These are phyloP conservation scores for Fusarium compactum DNA, from an alignment of 2,329 filamentous ascomycete genomes.

Conservation along the genomic window DNA sequence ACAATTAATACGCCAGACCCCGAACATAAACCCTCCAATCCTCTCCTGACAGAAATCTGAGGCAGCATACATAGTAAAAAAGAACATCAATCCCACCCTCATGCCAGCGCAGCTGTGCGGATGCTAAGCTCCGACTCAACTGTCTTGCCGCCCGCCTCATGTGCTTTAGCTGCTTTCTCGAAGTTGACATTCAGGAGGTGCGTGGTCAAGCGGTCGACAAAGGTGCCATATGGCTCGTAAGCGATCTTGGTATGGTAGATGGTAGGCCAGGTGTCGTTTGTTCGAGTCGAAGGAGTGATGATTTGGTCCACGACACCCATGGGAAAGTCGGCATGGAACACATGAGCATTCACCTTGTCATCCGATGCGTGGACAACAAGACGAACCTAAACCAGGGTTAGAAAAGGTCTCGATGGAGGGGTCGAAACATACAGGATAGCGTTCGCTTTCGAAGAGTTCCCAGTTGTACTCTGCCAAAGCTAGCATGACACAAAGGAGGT, in stretches of 20 bases:
- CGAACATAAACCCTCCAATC: background rate
- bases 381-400: background rate
- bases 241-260: background rate
- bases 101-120: background rate
- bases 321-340: background rate
- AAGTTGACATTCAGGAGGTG: background rate
- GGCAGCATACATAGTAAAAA: background rate
- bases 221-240: background rate
- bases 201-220: background rate
- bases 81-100: background rate
- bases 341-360: background rate
- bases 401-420: fast-evolving
- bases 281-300: background rate
- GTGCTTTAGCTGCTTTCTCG: background rate
- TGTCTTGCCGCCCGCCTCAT: fast-evolving
- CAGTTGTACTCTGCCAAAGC: background rate
- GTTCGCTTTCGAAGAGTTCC: background rate
- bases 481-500: background rate
- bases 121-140: background rate
- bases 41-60: background rate
- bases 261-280: background rate
- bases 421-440: background rate
- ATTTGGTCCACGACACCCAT: background rate
- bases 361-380: background rate
- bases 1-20: background rate